These are phyloP conservation scores for Eucalyptus curtisii DNA, from an alignment of 345 rosid species.

Conservation along the genomic window DNA sequence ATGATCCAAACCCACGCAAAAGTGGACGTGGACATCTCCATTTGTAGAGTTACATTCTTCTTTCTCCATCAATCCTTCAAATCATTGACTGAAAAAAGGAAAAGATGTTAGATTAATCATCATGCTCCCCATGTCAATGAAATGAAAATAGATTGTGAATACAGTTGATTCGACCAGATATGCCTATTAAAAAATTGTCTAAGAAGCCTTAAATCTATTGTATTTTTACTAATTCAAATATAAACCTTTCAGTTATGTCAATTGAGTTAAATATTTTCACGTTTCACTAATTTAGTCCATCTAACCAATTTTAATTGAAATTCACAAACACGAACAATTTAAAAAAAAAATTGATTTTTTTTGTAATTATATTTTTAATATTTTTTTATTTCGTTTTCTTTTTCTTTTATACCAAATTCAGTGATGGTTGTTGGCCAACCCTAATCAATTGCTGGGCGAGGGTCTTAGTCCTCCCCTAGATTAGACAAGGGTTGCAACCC, in stretches of 20 bases:
- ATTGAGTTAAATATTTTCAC: background rate
- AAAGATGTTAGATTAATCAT: background rate
- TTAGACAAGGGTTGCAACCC: too few relatives aligned
- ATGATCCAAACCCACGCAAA: background rate
- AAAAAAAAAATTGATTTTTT: too few relatives aligned
- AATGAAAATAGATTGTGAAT: background rate
- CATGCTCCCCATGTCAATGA: background rate
- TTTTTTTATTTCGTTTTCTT: too few relatives aligned
- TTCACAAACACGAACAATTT: accelerated
- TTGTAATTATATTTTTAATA: too few relatives aligned
- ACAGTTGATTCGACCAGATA: background rate
- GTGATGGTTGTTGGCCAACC: too few relatives aligned
- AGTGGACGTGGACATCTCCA: background rate
- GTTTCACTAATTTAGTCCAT: background rate
- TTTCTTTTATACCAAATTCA: too few relatives aligned
- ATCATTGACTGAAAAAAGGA: background rate
- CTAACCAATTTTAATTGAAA: background rate
- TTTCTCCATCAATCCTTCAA: background rate
- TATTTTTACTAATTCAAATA: too few relatives aligned
- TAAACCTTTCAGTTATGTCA: too few relatives aligned
- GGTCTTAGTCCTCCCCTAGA: too few relatives aligned
- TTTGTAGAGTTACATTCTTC: background rate
- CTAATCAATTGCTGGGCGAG: accelerated
- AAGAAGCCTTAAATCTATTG: too few relatives aligned
- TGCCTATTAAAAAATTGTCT: background rate